Percentiles rank a stretch among this genome's conserved stretches.
Conservation (phyloP, 225 moss, liverwort and hornwort genomes). For the Pleurozium schreberi region DNA sequence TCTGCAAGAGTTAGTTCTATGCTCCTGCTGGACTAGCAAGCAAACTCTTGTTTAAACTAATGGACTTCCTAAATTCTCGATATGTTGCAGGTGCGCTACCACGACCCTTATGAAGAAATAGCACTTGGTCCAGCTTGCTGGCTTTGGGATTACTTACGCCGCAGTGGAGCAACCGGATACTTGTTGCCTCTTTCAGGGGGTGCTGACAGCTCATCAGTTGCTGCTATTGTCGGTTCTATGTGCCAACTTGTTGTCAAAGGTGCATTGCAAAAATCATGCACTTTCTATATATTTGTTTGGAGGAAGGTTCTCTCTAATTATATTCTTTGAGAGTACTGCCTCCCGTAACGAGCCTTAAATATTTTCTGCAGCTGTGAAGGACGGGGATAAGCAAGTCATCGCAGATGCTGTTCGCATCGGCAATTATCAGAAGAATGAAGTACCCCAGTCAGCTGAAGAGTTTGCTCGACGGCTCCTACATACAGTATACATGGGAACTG, state of each 20-base stretch:
- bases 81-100: slow-evolving; percentile 63
- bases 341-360: not conserved
- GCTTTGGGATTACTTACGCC: slow-evolving; percentile 96
- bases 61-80: not conserved
- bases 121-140: slow-evolving; percentile 95
- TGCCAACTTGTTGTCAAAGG: slow-evolving; percentile 89
- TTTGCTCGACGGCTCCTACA: slow-evolving; percentile 72
- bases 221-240: slow-evolving; percentile 95
- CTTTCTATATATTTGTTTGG: not conserved
- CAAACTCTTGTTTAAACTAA: not conserved
- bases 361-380: slow-evolving; percentile 46
- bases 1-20: not conserved
- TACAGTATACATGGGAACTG: slow-evolving; percentile 83
- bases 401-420: slow-evolving; percentile 82
- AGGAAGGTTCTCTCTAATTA: not conserved
- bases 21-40: not conserved
- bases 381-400: slow-evolving; percentile 66
- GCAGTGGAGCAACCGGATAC: slow-evolving; percentile 86
- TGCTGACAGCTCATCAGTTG: slow-evolving; percentile 84
- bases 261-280: not conserved
- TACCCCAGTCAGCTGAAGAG: slow-evolving; percentile 52
- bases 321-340: not conserved
- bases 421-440: slow-evolving; percentile 52
- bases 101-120: slow-evolving; percentile 81
- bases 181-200: slow-evolving; percentile 93